Conservation (phyloP, 116 monocot genomes). For the Dioscorea cayenensis region DNA sequence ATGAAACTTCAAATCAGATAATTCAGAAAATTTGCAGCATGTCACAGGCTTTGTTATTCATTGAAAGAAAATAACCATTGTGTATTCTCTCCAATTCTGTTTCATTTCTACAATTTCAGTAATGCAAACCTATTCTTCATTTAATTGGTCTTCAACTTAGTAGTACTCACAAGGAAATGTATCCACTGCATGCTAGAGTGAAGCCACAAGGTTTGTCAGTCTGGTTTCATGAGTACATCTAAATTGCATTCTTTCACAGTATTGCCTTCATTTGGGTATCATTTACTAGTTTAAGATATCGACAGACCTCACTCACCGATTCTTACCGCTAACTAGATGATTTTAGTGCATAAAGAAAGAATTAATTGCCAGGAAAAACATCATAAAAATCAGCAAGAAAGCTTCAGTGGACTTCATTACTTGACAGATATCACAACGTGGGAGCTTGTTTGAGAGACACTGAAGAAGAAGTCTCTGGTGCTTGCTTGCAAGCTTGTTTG, state of each 20-base stretch:
- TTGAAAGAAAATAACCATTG: neutral
- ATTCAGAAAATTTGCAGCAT: too few relatives aligned
- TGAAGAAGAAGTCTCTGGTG: slow-evolving; percentile 81
- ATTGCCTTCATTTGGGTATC: too few relatives aligned
- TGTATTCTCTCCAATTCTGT: neutral
- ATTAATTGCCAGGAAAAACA: neutral
- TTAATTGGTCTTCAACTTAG: neutral
- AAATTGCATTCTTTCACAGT: too few relatives aligned
- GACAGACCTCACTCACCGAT: too few relatives aligned
- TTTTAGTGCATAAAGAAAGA: neutral
- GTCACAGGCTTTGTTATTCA: neutral
- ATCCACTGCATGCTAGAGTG: neutral
- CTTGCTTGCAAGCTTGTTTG: slow-evolving; percentile 97
- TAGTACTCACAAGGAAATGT: neutral
- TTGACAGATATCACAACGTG: slow-evolving; percentile 87
- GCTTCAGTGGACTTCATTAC: slow-evolving; percentile 14
- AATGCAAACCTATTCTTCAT: neutral
- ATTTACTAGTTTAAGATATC: too few relatives aligned
- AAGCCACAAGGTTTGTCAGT: too few relatives aligned
- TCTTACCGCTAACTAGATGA: too few relatives aligned
- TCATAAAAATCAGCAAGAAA: neutral
- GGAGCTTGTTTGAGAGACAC: slow-evolving; percentile 46
- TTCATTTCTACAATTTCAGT: neutral
- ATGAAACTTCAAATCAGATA: neutral
- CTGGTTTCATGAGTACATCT: too few relatives aligned